Base-by-base conservation (phyloP, 2,329 filamentous ascomycete genomes). In the Colletotrichum liaoningense region DNA sequence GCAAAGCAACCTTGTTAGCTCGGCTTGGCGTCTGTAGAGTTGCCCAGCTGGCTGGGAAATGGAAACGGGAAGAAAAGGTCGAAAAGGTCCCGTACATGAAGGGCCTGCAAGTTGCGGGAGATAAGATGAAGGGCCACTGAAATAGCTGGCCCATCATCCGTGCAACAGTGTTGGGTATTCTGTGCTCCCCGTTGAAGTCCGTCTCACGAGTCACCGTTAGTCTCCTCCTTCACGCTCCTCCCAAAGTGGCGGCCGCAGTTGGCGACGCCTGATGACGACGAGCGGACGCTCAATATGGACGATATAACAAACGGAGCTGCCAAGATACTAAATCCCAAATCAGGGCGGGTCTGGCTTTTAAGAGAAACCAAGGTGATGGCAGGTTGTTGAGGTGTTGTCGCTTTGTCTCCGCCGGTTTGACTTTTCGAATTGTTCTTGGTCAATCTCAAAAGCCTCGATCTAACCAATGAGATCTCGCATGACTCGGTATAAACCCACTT, bases 401-500 rank as follows among this genome's bases (percentile, higher is more conserved):
- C n/a, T 11, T 11, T 22, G 38, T 54, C 66, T 26, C 67, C 67
- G 55, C 67, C 11, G 33, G 5, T 70, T 65, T 64, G 46, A 64
- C 42, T 70, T 65, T 62, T 60, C 26, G 28, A 65, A 30, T 65
- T 35, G 66, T 56, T 73, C 66, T 70, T 70, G 59, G 70, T 46
- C 35, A 70, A 65, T 65, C 64, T 70, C 11, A 19, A 5, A 33
- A 62, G 60, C 35, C 35, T 42, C 35, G 59, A 28, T n/a, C 33
- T 16, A 35, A 49, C 67, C 67, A 73, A 73, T 65, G 28, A 35
- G 26, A 16, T n/a, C 16, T 22, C 12, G 55, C 70, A 70, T 73
- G 67, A 73, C 67, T 73, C 70, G 60, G 33, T 19, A 30, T n/a
- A 30, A 16, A 22, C 35, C 60, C 60, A 70, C 67, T 56, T 59